Conservation (phyloP, 495 filamentous ascomycete species). For the Neurospora discreta region DNA sequence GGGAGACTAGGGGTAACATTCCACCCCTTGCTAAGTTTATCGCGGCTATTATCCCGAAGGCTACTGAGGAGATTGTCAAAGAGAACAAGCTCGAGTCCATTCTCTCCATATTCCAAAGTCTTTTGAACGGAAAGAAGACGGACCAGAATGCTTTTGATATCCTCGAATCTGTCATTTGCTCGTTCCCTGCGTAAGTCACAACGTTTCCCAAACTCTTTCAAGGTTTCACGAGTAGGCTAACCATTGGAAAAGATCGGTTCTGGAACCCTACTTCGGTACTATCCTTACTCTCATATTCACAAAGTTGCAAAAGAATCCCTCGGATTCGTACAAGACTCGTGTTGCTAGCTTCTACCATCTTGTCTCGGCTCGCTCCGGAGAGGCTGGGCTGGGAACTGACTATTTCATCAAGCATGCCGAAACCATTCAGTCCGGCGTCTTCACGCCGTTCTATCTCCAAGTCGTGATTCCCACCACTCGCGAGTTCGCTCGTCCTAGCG, state of each 20-base stretch:
- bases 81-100: slow-evolving; percentile 64
- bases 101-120: slow-evolving; percentile 84
- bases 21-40: slow-evolving; percentile 80
- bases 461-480: slow-evolving; percentile 83
- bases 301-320: slow-evolving; percentile 62
- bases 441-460: slow-evolving; percentile 69
- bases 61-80: slow-evolving; percentile 54
- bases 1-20: slow-evolving; percentile 87
- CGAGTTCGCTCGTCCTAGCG: slow-evolving; percentile 71
- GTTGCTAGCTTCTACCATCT: slow-evolving; percentile 92
- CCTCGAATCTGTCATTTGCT: slow-evolving; percentile 63
- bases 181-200: slow-evolving; percentile 54
- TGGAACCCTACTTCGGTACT: slow-evolving; percentile 66
- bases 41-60: slow-evolving; percentile 71
- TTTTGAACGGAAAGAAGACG: slow-evolving; percentile 59
- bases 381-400: slow-evolving; percentile 73
- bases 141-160: slow-evolving; percentile 83
- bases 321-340: slow-evolving; percentile 66
- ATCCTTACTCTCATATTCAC: slow-evolving; percentile 77
- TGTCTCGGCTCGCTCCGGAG: slow-evolving; percentile 60
- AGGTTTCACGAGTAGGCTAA: slow-evolving; percentile 13
- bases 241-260: slow-evolving; percentile 32
- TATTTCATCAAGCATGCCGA: slow-evolving; percentile 77
- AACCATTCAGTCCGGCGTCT: slow-evolving; percentile 66
- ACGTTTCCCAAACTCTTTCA: neutral